These are phyloP conservation scores for Azolla pinnata DNA, from an alignment of 75 land plant genomes.

Conservation along the genomic window DNA sequence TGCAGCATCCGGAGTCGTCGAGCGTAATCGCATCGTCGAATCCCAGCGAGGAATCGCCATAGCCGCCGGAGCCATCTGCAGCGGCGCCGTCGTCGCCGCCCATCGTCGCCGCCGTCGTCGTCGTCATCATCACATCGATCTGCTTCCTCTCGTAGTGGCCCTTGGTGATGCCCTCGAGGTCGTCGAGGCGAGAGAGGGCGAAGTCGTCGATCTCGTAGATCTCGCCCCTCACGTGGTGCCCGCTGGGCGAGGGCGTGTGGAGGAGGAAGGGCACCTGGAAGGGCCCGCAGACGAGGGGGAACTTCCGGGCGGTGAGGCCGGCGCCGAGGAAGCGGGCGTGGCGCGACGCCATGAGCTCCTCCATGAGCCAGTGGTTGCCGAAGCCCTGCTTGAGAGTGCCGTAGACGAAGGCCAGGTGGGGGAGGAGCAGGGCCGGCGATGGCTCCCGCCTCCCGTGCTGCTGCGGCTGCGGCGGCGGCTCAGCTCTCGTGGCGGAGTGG, in stretches of 20 bases:
- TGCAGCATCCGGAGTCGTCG: slow-evolving; percentile 44
- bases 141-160: slow-evolving; percentile 75
- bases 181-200: slow-evolving; percentile 56
- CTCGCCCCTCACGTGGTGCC: slow-evolving; percentile 67
- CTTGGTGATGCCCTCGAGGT: slow-evolving; percentile 52
- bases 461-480: too few species aligned
- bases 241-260: slow-evolving; percentile 39
- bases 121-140: slow-evolving; percentile 17
- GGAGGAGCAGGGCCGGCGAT: too few species aligned
- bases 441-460: too few species aligned
- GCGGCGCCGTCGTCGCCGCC: neutral
- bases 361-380: slow-evolving; percentile 60
- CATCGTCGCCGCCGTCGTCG: too few species aligned
- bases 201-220: slow-evolving; percentile 53
- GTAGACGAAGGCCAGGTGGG: slow-evolving; percentile 49
- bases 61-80: neutral
- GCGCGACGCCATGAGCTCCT: slow-evolving; percentile 35
- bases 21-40: slow-evolving; percentile 4
- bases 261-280: slow-evolving; percentile 84
- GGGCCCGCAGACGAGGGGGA: slow-evolving; percentile 82
- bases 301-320: slow-evolving; percentile 21
- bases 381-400: slow-evolving; percentile 85
- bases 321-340: slow-evolving; percentile 54
- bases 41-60: slow-evolving; percentile 14
- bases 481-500: too few species aligned